These are phyloP conservation scores for Zalerion maritima DNA, from an alignment of 495 filamentous ascomycete genomes.

Conservation along the genomic window DNA sequence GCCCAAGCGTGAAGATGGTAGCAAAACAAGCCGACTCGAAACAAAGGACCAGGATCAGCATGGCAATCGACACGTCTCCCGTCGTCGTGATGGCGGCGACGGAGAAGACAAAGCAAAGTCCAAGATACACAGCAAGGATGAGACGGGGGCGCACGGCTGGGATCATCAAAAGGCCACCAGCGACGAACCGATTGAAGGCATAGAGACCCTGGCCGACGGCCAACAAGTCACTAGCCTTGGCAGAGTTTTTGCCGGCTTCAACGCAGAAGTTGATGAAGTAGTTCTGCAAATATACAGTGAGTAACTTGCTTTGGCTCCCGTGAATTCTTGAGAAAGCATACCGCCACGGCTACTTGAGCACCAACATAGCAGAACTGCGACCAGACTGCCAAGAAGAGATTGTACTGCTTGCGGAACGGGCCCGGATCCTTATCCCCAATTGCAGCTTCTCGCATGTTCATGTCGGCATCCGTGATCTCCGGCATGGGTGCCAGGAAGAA, in stretches of 20 bases:
- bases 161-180: slow-evolving; percentile 33
- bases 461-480: slow-evolving; percentile 62
- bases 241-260: slow-evolving; percentile 13
- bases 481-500: slow-evolving; percentile 54
- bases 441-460: slow-evolving; percentile 38
- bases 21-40: slow-evolving; percentile 58
- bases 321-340: slow-evolving; percentile 38
- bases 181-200: slow-evolving; percentile 50
- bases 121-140: slow-evolving; percentile 35
- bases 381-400: slow-evolving; percentile 48
- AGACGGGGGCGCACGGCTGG: slow-evolving; percentile 30
- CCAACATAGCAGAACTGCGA: slow-evolving; percentile 63
- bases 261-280: slow-evolving; percentile 32
- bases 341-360: slow-evolving; percentile 48
- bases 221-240: slow-evolving; percentile 8
- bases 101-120: slow-evolving; percentile 41
- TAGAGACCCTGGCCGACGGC: slow-evolving; percentile 54
- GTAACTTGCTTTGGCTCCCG: slow-evolving; percentile 15
- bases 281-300: slow-evolving; percentile 3
- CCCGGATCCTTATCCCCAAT: slow-evolving; percentile 28
- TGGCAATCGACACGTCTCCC: slow-evolving; percentile 37
- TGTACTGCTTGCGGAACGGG: slow-evolving; percentile 47
- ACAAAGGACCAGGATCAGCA: slow-evolving; percentile 50
- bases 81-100: slow-evolving; percentile 36
- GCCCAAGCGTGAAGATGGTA: slow-evolving; percentile 51